phyloP scores from a whole-genome alignment of 306 rosid genomes.

The Medicago arabica region DNA sequence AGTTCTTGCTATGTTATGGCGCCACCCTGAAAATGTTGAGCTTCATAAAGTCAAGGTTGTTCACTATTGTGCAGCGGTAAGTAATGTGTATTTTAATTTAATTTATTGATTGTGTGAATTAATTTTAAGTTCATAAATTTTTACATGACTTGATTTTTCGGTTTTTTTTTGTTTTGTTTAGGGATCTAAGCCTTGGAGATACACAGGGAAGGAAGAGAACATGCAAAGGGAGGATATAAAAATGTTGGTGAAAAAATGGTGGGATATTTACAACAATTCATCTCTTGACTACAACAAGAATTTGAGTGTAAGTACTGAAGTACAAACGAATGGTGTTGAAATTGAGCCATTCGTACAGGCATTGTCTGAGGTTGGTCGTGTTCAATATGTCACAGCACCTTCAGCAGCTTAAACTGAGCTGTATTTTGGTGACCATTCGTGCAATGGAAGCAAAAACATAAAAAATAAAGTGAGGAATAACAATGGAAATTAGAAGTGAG shows the following conservation, averaged over 20 bases:
- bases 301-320: neutral
- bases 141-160: no score
- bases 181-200: constrained; percentile 97
- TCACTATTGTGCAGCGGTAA: constrained; percentile 81
- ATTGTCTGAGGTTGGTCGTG: constrained; percentile 51
- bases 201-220: constrained; percentile 75
- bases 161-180: neutral
- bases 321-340: constrained; percentile 26
- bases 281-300: constrained; percentile 58
- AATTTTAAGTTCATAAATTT: no score
- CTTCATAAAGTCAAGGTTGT: constrained; percentile 63
- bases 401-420: constrained; percentile 65
- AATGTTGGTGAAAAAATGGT: constrained; percentile 75
- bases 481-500: neutral
- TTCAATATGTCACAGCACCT: constrained; percentile 65
- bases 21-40: constrained; percentile 72
- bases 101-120: no score
- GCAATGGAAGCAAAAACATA: neutral
- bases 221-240: constrained; percentile 85
- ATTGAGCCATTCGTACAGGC: constrained; percentile 59
- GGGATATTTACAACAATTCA: constrained; percentile 67
- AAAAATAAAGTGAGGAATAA: neutral
- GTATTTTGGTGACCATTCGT: neutral
- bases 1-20: constrained; percentile 84
- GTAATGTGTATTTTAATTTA: neutral